Evolutionary conservation across 108 stramenopile genomes (phyloP).

Genomic region (Chaetoceros tenuissimus): DNA sequence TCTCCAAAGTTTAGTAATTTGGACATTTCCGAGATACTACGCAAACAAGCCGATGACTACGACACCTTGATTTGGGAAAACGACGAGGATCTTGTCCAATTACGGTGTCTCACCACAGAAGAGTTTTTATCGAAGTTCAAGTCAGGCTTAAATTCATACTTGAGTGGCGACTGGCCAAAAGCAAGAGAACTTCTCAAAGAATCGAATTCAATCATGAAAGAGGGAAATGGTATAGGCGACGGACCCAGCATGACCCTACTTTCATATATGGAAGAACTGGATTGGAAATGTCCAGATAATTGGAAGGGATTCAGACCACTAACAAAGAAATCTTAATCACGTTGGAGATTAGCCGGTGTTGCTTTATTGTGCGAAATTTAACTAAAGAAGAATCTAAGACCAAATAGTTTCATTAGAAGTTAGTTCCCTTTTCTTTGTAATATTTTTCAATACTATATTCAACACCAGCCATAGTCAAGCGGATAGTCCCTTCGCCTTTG

Average conservation of each 20-base stretch:
- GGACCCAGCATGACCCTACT: conserved; percentile 72
- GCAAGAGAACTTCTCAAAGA: conserved; percentile 45
- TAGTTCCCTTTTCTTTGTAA: too few species aligned
- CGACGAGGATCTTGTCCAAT: conserved; percentile 72
- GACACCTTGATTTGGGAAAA: conserved; percentile 56
- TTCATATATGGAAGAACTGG: conserved; percentile 54
- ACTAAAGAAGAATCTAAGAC: too few species aligned
- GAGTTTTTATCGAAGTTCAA: conserved; percentile 63
- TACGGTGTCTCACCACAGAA: conserved; percentile 68
- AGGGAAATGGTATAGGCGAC: conserved; percentile 59
- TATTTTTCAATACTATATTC: too few species aligned
- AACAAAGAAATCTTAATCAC: conserved; percentile 53
- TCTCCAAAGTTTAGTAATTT: conserved; percentile 63
- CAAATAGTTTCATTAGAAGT: too few species aligned
- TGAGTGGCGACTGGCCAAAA: conserved; percentile 65
- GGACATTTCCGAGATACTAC: conserved; percentile 30
- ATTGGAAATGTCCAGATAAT: conserved; percentile 42
- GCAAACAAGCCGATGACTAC: conserved; percentile 51
- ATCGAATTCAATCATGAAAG: conserved; percentile 75
- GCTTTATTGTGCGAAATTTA: too few species aligned
- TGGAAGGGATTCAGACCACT: conserved; percentile 79
- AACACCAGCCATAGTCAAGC: too few species aligned
- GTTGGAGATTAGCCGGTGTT: too few species aligned
- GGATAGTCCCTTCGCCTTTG: too few species aligned
- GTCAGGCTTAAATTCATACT: conserved; percentile 53